These are phyloP conservation scores for Candida bentonensis DNA, from an alignment of 805 yeast species.

Conservation along the genomic window DNA sequence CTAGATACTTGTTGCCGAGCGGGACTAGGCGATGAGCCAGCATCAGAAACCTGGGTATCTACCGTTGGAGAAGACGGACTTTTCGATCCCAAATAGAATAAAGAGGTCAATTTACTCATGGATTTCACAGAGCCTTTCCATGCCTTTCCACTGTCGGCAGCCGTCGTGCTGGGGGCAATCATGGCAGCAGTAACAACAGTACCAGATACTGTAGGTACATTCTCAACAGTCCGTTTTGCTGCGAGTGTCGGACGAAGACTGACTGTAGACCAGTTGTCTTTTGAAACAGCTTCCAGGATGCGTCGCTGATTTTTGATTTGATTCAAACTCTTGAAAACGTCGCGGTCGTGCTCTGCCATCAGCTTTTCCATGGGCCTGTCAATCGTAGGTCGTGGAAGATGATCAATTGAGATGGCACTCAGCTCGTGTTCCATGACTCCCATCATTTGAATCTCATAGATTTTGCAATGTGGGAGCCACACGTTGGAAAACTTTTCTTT, in stretches of 20 bases:
- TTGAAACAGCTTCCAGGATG: constrained; percentile 12
- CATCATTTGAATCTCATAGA: constrained; percentile 96
- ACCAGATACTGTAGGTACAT: neutral
- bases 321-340: constrained; percentile 28
- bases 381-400: constrained; percentile 27
- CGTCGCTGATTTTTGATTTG: constrained; percentile 10
- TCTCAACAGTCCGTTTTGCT: neutral
- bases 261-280: neutral
- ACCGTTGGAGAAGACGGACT: neutral
- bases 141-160: neutral
- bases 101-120: constrained; percentile 24
- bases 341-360: constrained; percentile 56
- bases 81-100: constrained; percentile 18
- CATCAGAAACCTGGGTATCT: neutral
- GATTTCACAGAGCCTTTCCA: neutral
- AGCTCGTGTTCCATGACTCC: constrained; percentile 89
- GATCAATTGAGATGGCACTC: constrained; percentile 51
- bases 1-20: neutral
- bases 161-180: neutral
- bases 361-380: constrained; percentile 35
- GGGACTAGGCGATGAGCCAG: neutral
- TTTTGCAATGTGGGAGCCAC: constrained; percentile 92
- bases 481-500: constrained; percentile 26
- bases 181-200: neutral
- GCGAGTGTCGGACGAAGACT: neutral